A percentile compares a stretch with the other conserved stretches of the same genome.
These are phyloP conservation scores for Coniochaeta sp. DNA, from an alignment of 2,329 filamentous ascomycete species.

Conservation along the genomic window DNA sequence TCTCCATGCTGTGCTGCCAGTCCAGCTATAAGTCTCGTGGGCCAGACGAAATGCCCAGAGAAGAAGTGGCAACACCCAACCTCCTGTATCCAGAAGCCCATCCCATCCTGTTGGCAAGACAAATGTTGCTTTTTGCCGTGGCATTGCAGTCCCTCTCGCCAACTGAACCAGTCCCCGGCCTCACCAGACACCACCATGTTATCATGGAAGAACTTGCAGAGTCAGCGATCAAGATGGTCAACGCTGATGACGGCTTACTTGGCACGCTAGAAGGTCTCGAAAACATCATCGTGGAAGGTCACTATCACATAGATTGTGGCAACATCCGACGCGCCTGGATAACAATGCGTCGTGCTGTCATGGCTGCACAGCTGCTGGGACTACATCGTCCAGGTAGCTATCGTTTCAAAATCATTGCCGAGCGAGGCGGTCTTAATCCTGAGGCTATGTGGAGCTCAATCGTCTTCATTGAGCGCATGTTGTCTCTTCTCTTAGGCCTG, in stretches of 20 bases:
- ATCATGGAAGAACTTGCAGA: too few relatives aligned
- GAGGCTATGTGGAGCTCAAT: constrained; percentile 34
- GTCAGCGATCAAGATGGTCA: constrained; percentile 19
- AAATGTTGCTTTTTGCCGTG: too few relatives aligned
- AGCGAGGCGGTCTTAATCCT: constrained; percentile 18
- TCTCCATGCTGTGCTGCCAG: too few relatives aligned
- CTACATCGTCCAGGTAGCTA: constrained; percentile 2
- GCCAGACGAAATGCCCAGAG: too few relatives aligned
- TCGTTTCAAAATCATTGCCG: constrained; percentile 14
- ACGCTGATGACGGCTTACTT: constrained; percentile 34
- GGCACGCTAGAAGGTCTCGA: constrained; percentile 38
- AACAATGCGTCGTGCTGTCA: constrained; percentile 32
- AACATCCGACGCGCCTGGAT: constrained; percentile 37
- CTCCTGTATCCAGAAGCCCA: too few relatives aligned
- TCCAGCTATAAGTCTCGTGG: too few relatives aligned
- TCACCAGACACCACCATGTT: too few relatives aligned
- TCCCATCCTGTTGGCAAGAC: too few relatives aligned
- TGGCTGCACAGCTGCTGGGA: constrained; percentile 8
- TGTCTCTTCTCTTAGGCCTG: constrained; percentile 34
- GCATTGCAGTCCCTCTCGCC: too few relatives aligned
- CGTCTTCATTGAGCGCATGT: constrained; percentile 31
- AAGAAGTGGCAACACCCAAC: too few relatives aligned
- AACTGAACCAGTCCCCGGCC: too few relatives aligned
- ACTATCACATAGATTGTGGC: constrained; percentile 38
- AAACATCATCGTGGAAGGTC: constrained; percentile 36